These are phyloP conservation scores for Pythium grandisporangium DNA, from an alignment of 352 stramenopile genomes.

Conservation along the genomic window DNA sequence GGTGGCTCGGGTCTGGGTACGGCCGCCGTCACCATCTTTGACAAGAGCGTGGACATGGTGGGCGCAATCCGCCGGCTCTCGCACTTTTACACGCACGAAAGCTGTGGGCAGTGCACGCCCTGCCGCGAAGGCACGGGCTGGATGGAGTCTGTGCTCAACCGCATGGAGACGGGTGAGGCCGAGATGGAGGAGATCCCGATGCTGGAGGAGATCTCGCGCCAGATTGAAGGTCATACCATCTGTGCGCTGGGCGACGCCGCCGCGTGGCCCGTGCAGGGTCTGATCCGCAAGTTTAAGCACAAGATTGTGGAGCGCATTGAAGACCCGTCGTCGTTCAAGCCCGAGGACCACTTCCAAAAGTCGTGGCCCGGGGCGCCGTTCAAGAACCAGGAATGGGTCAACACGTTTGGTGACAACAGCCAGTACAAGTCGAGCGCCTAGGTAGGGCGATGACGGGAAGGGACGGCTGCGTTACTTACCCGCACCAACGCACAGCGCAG, in stretches of 20 bases:
- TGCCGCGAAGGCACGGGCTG: slow-evolving; percentile 97
- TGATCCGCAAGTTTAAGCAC: slow-evolving; percentile 98
- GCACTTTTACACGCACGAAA: slow-evolving; percentile 99
- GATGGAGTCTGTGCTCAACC: slow-evolving; percentile 96
- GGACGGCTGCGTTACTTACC: no score
- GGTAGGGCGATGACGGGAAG: no score
- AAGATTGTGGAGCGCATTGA: slow-evolving; percentile 98
- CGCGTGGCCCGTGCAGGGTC: slow-evolving; percentile 98
- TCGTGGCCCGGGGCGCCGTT: slow-evolving; percentile 94
- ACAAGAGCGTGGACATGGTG: slow-evolving; percentile 99
- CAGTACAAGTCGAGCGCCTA: slow-evolving; percentile 80
- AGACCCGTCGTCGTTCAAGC: slow-evolving; percentile 92
- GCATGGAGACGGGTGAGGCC: slow-evolving; percentile 97
- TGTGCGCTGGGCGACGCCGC: slow-evolving; percentile 98
- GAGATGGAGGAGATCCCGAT: slow-evolving; percentile 99
- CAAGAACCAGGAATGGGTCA: slow-evolving; percentile 93
- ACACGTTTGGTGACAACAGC: slow-evolving; percentile 89
- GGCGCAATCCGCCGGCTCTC: slow-evolving; percentile 96
- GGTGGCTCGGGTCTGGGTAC: slow-evolving; percentile 95
- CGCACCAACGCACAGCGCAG: no score
- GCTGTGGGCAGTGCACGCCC: slow-evolving; percentile 98
- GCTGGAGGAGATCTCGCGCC: slow-evolving; percentile 98
- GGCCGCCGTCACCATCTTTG: slow-evolving; percentile 98
- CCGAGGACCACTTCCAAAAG: slow-evolving; percentile 91
- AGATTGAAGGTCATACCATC: slow-evolving; percentile 99